Evolutionary conservation across 345 rosid species (phyloP).

Genomic region (Conringia planisiliqua): DNA sequence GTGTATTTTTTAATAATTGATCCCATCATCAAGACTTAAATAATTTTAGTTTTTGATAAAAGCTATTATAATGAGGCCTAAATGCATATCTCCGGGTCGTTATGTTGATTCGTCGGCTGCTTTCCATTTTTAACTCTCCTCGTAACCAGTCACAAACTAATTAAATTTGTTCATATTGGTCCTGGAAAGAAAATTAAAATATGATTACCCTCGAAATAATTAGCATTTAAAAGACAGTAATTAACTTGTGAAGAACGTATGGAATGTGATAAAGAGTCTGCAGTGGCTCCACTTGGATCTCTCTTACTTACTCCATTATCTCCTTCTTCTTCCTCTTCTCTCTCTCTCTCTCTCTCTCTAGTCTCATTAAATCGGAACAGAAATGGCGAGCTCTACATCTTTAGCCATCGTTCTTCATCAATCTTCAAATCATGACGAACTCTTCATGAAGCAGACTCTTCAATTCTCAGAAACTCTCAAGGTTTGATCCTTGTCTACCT

Average conservation of each 20-base stretch:
- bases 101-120: conserved; percentile 14
- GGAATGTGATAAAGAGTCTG: conserved; percentile 17
- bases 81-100: conserved; percentile 18
- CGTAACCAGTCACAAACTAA: not conserved
- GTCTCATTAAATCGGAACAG: not conserved
- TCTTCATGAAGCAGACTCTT: conserved; percentile 66
- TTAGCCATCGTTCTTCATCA: conserved; percentile 39
- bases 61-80: not conserved
- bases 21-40: conserved; percentile 2
- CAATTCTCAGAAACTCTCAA: conserved; percentile 63
- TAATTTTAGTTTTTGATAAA: conserved; percentile 4
- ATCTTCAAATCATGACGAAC: conserved; percentile 60
- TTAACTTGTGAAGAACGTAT: conserved; percentile 23
- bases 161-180: not conserved
- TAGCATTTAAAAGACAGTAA: not conserved
- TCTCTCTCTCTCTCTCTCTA: conserved; percentile 11
- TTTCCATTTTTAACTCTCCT: not conserved
- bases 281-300: conserved; percentile 26
- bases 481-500: conserved; percentile 38
- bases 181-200: not conserved
- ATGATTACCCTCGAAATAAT: not conserved
- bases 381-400: conserved; percentile 43
- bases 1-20: not conserved
- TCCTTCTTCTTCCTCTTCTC: not conserved
- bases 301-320: conserved; percentile 28